Base-by-base conservation (phyloP, 176 grass and related monocot genomes). In the Oryza meyeriana region DNA sequence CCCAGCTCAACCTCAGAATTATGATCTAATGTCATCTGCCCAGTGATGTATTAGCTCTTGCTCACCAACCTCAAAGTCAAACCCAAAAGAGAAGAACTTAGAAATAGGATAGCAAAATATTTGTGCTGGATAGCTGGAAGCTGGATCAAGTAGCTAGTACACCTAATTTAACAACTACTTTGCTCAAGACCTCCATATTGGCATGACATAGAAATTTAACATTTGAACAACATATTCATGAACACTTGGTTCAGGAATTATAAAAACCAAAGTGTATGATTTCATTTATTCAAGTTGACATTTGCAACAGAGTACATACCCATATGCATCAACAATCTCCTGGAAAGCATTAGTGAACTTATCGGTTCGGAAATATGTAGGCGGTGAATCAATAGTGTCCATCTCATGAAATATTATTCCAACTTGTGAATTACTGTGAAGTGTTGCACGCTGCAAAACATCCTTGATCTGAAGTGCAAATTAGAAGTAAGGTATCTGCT, bases 261-360 rank as follows among this genome's bases (percentile, higher is more conserved):
- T 50, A 68, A 68, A 82, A 79, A 66, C 20, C 32, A 41, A 81
- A 44, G 11, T 32, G 39, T 40, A 78, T 17, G 8, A 61, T 79
- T 62, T 25, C 18, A 74, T 42, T 36, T 33, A 66, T 68, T 78
- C 58, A 85, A 8, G 35, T 16, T 66, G 14, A 62, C 3, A 32
- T 61, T 72, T 58, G 35, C 28, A n/a, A 17, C 52, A 32, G 69
- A 35, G 25, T 32, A 64, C 84, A 82, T 86, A 99, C 97, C 97
- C 97, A 72, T 99, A 99, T 57, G 97, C 97, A 81, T 99, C 97
- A 80, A 99, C 87, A 63, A 99, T 99, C 91, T 99, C 97, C 89
- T 99, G 97, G 91, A 96, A 99, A 79, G 93, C 97, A 22, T 81
- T 74, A 8, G 93, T 96, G 87, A 99, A 99, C 76, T 90, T 89